Base-by-base conservation (phyloP, 306 rosid species). In the Boehmeria nivea region DNA sequence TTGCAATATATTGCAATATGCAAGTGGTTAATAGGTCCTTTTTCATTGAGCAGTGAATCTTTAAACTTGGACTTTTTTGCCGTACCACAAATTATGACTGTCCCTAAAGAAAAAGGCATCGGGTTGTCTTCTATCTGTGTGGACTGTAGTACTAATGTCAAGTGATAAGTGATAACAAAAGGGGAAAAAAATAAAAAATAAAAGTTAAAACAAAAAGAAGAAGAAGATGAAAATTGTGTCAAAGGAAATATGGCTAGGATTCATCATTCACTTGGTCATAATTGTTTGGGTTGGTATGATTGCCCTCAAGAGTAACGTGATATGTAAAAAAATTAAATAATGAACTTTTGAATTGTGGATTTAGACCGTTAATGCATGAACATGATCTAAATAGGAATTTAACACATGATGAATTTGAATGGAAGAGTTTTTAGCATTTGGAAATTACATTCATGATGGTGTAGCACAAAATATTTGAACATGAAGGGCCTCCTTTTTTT, bases 241-340 rank as follows among this genome's bases (percentile, higher is more conserved):
- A 63, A 38, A 63, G 14, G 39, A 17, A 53, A 27, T 25, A 51
- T 26, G 57, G 57, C 39, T 27, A 34, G 24, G 23, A 36, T 33
- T 44, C 8, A 49, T 47, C 50, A 37, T 34, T 61, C 16, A 49
- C 33, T n/a, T 23, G 49, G 58, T 33, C 44, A 26, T 31, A 17
- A 31, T 34, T 34, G 14, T 34, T 17, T 5, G 43, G 16, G 20
- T 19, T 34, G 21, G 39, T 10, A 54, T 54, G 25, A 34, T 54
- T 54, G 59, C 36, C 59, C 59, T 8, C 43, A 19, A 18, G 43
- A 54, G 15, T 54, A 54, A 54, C 59, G 59, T 54, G 43, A 34
- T 24, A 44, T 22, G 20, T 23, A 12, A 25, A 23, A 7, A 6
- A 0, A 28, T 28, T 3, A 28, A 3, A 28, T 28, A 28, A 8